A percentile compares a stretch with the other conserved stretches of the same genome.
Evolutionary conservation across 2,329 filamentous ascomycete genomes (phyloP).

Genomic region (Venturia aucupariae): DNA sequence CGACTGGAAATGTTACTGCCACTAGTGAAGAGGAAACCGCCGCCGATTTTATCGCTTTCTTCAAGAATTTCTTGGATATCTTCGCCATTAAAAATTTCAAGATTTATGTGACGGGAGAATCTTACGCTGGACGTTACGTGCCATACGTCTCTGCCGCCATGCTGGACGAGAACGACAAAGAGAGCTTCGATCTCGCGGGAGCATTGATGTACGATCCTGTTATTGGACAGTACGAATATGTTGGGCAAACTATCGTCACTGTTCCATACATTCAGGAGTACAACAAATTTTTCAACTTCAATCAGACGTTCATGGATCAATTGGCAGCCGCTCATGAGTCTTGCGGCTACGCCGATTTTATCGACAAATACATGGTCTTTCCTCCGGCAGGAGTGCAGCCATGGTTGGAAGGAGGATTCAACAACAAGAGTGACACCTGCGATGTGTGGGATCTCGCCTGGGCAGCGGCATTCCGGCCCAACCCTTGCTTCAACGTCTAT

Average conservation of each 20-base stretch:
- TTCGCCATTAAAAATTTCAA: constrained; percentile 20
- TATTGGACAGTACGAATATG: constrained; percentile 24
- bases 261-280: constrained; percentile 16
- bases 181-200: constrained; percentile 17
- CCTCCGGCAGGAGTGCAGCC: constrained; percentile 17
- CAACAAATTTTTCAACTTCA: constrained; percentile 17
- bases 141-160: constrained; percentile 19
- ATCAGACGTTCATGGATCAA: constrained; percentile 17
- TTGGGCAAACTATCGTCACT: constrained; percentile 12
- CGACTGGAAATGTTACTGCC: constrained; percentile 17
- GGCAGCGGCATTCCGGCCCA: constrained; percentile 15
- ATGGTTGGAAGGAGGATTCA: constrained; percentile 14
- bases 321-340: constrained; percentile 15
- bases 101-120: constrained; percentile 19
- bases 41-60: constrained; percentile 19
- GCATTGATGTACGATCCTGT: constrained; percentile 19
- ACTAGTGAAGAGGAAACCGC: constrained; percentile 20
- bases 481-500: constrained; percentile 19
- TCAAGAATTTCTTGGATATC: constrained; percentile 19
- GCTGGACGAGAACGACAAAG: constrained; percentile 25
- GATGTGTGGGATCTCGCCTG: constrained; percentile 17
- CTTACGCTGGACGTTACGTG: constrained; percentile 20
- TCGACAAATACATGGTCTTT: constrained; percentile 17
- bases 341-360: constrained; percentile 18
- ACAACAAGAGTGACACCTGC: constrained; percentile 14